Percentiles rank a stretch among this genome's conserved stretches.
Conservation (phyloP, 495 filamentous ascomycete genomes). For the Hamigera avellanea region DNA sequence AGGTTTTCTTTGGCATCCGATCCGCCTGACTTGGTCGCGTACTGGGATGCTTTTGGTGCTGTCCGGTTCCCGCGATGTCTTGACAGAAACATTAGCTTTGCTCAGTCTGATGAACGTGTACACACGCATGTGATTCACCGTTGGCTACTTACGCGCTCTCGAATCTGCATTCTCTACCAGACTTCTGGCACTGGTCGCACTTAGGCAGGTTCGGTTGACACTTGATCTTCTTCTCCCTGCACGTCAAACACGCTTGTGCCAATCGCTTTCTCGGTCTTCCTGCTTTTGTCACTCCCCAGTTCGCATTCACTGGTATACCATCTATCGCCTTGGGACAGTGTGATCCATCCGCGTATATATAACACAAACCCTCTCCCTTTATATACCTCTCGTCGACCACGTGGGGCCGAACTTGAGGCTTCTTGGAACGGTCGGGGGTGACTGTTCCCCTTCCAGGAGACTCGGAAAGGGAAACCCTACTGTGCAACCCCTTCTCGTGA, state of each 20-base stretch:
- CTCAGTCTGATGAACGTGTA: not conserved
- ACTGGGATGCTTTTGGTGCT: slow-evolving; percentile 10
- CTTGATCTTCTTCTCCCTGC: slow-evolving; percentile 94
- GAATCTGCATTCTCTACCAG: slow-evolving; percentile 71
- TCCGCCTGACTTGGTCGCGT: slow-evolving; percentile 5
- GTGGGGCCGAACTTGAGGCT: slow-evolving; percentile 21
- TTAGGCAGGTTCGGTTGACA: slow-evolving; percentile 79
- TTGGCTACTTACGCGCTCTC: slow-evolving; percentile 65
- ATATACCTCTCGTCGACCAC: slow-evolving; percentile 41
- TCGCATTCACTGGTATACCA: slow-evolving; percentile 75
- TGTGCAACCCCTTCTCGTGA: slow-evolving; percentile 9
- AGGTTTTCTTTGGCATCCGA: slow-evolving; percentile 14
- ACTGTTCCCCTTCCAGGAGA: not conserved
- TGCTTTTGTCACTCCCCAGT: slow-evolving; percentile 89
- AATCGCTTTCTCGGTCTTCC: slow-evolving; percentile 83
- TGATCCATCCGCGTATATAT: slow-evolving; percentile 78
- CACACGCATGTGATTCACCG: not conserved
- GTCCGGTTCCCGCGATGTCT: slow-evolving; percentile 31
- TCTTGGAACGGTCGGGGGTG: slow-evolving; percentile 7
- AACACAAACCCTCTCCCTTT: slow-evolving; percentile 71
- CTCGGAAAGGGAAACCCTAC: slow-evolving; percentile 10
- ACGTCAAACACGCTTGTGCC: slow-evolving; percentile 81
- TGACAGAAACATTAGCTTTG: slow-evolving; percentile 1
- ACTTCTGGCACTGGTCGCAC: slow-evolving; percentile 86
- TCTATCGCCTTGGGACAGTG: slow-evolving; percentile 77